Percentiles rank a stretch among this genome's conserved stretches.
Evolutionary conservation across 805 yeast species (phyloP).

Genomic region (Candida pini): DNA sequence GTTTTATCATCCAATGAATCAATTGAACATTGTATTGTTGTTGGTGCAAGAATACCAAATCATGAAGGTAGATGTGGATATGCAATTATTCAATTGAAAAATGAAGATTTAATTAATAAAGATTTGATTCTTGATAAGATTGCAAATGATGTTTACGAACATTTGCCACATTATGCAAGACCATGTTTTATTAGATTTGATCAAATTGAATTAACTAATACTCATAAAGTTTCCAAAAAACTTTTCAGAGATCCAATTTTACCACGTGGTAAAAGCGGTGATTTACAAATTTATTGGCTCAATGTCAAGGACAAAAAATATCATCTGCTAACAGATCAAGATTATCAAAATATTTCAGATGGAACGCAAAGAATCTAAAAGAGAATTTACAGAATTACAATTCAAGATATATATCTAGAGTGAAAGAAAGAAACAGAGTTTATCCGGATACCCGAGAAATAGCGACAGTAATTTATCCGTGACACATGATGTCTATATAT

Average conservation of each 20-base stretch:
- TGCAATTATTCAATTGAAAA: constrained; percentile 58
- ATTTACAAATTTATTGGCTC: constrained; percentile 68
- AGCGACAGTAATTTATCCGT: no score
- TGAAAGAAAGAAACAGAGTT: no score
- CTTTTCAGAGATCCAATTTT: constrained; percentile 59
- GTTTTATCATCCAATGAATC: constrained; percentile 36
- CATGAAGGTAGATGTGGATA: constrained; percentile 96
- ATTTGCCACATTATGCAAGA: constrained; percentile 77
- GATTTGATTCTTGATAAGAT: constrained; percentile 33
- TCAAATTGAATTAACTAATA: constrained; percentile 62
- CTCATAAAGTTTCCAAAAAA: constrained; percentile 75
- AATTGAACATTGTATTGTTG: constrained; percentile 72
- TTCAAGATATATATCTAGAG: no score
- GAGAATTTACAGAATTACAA: no score
- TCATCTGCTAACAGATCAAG: constrained; percentile 46
- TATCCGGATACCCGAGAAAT: no score
- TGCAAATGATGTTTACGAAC: constrained; percentile 29
- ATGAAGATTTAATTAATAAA: constrained; percentile 22
- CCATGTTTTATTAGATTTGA: constrained; percentile 78
- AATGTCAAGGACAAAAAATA: constrained; percentile 42
- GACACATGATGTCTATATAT: no score
- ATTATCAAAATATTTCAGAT: constrained; percentile 40
- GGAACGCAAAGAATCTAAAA: constrained; percentile 20
- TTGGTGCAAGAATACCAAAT: constrained; percentile 76
- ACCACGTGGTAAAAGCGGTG: constrained; percentile 59